phyloP scores from a whole-genome alignment of 2,329 filamentous ascomycete genomes.

The Alternaria arborescens region DNA sequence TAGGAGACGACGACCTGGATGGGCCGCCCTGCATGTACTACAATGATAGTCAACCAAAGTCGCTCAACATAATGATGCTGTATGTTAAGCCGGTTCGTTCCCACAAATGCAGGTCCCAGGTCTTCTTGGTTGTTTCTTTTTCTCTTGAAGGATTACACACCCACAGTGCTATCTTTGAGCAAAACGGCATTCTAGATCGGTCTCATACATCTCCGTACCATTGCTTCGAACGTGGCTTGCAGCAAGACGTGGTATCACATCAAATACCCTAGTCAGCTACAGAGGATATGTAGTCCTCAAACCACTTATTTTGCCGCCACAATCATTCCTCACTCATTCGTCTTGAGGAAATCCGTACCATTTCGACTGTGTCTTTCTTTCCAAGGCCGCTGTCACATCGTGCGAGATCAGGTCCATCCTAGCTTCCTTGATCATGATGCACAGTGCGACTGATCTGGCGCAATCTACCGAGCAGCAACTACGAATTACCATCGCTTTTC shows the following conservation, averaged over 20 bases:
- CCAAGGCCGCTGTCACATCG: background rate
- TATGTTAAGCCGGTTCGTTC: background rate
- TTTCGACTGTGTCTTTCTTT: background rate
- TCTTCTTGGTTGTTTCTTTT: slow-evolving; percentile 6
- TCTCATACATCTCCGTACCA: slow-evolving; percentile 22
- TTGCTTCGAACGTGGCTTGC: slow-evolving; percentile 23
- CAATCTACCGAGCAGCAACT: slow-evolving; percentile 32
- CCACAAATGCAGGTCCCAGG: background rate
- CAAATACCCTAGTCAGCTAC: background rate
- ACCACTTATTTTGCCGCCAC: background rate
- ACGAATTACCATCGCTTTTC: slow-evolving; percentile 46
- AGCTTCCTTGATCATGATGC: slow-evolving; percentile 6
- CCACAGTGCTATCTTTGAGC: background rate
- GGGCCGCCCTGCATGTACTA: slow-evolving; percentile 2
- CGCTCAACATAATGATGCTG: background rate
- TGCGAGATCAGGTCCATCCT: background rate
- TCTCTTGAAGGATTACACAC: background rate
- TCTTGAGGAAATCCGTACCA: background rate
- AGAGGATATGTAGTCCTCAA: slow-evolving; percentile 17
- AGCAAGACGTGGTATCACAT: background rate
- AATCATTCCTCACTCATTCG: background rate
- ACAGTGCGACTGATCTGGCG: slow-evolving; percentile 26
- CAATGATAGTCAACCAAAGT: background rate
- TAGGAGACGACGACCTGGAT: background rate
- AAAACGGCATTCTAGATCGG: slow-evolving; percentile 10